A percentile compares a stretch with the other conserved stretches of the same genome.
Conservation (phyloP, 2,329 filamentous ascomycete genomes). For the Phialophora tarda region DNA sequence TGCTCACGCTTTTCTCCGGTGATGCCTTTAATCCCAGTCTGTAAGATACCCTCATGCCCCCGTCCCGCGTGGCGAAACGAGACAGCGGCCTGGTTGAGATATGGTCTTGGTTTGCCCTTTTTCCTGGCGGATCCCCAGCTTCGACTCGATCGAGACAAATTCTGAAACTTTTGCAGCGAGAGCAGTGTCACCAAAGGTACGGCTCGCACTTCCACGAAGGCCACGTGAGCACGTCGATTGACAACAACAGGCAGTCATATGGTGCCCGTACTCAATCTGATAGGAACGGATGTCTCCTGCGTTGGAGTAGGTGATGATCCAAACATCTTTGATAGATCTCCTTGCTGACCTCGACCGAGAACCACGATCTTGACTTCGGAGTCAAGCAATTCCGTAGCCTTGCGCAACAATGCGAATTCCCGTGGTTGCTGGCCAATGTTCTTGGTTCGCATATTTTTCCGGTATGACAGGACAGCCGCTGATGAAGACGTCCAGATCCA, state of each 20-base stretch:
- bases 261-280: constrained; percentile 80
- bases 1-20: constrained; percentile 84
- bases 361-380: constrained; percentile 92
- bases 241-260: constrained; percentile 66
- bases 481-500: constrained; percentile 75
- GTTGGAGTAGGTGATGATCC: constrained; percentile 67
- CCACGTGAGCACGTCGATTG: constrained; percentile 16
- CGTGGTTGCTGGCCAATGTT: constrained; percentile 89
- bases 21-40: constrained; percentile 92
- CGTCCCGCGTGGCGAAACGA: neutral
- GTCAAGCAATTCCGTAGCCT: constrained; percentile 79
- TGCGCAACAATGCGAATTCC: constrained; percentile 76
- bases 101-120: neutral
- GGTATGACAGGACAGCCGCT: neutral
- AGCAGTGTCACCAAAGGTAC: constrained; percentile 84
- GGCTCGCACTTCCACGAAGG: neutral
- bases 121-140: neutral
- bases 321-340: neutral
- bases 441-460: constrained; percentile 21
- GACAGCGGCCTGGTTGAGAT: neutral
- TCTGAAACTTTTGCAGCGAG: constrained; percentile 55
- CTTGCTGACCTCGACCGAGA: constrained; percentile 54
- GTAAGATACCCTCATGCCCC: neutral
- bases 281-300: constrained; percentile 80
- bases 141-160: neutral